A percentile compares a stretch with the other conserved stretches of the same genome.
Evolutionary conservation across 1,139 yeast genomes (phyloP).

Genomic region (Pichia sp.): DNA sequence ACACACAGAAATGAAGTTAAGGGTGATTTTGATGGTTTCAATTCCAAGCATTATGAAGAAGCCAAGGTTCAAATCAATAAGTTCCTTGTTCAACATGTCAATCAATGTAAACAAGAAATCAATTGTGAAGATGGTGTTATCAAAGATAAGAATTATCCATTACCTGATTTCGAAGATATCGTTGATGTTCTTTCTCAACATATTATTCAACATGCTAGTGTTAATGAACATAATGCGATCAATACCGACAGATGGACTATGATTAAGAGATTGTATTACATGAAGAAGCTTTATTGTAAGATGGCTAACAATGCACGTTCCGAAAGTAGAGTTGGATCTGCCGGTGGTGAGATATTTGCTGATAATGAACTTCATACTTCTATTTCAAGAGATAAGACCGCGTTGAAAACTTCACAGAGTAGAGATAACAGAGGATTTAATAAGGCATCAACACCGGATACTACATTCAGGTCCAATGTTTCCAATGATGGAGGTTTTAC

Average conservation of each 20-base stretch:
- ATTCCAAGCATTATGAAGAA: constrained; percentile 37
- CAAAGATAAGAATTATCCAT: constrained; percentile 41
- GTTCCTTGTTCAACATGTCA: constrained; percentile 37
- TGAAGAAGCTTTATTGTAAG: constrained; percentile 49
- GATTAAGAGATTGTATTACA: constrained; percentile 65
- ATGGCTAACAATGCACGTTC: background rate
- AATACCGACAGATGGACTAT: constrained; percentile 64
- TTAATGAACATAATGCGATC: constrained; percentile 25
- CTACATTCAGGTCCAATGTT: background rate
- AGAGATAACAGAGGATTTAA: background rate
- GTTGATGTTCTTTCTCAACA: constrained; percentile 48
- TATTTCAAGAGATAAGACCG: background rate
- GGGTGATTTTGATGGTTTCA: constrained; percentile 59
- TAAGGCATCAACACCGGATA: background rate
- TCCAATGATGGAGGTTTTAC: background rate
- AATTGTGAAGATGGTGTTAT: constrained; percentile 35
- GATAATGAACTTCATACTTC: background rate
- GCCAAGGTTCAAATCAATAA: constrained; percentile 55
- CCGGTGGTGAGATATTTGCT: background rate
- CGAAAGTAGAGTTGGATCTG: background rate
- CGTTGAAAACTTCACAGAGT: background rate
- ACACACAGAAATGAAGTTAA: constrained; percentile 69
- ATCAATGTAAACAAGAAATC: constrained; percentile 44
- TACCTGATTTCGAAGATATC: constrained; percentile 61
- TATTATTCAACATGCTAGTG: constrained; percentile 32